Conservation (phyloP, 2,329 filamentous ascomycete species). For the Anthostomella pinea region DNA sequence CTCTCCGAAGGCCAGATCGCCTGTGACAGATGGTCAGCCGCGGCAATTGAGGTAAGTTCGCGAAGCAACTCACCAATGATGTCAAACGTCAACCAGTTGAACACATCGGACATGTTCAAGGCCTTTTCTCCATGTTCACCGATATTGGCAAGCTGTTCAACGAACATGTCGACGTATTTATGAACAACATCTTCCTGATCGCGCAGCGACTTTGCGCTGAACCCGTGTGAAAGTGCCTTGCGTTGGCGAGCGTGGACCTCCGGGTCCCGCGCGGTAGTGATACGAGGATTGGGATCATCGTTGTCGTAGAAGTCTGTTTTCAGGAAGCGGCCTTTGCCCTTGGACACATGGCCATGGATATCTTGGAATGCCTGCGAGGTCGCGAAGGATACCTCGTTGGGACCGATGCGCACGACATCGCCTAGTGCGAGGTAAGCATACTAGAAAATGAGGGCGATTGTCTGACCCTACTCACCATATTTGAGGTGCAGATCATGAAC, state of each 20-base stretch:
- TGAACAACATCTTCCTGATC: conserved; percentile 23
- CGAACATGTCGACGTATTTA: conserved; percentile 18
- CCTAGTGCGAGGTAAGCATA: conserved; percentile 10
- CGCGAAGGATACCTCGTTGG: conserved; percentile 41
- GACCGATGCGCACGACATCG: conserved; percentile 39
- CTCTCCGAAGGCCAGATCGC: conserved; percentile 17
- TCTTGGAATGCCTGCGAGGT: conserved; percentile 35
- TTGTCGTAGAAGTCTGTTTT: conserved; percentile 10
- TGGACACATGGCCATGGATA: conserved; percentile 33
- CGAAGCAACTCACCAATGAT: conserved; percentile 24
- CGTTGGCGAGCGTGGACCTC: conserved; percentile 17
- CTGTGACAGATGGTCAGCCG: conserved; percentile 3
- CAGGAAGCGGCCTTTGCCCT: conserved; percentile 2
- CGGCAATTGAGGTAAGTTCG: background rate
- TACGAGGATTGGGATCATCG: conserved; percentile 13
- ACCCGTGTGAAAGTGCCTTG: conserved; percentile 17
- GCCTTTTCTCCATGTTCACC: conserved; percentile 15
- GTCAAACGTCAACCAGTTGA: conserved; percentile 29
- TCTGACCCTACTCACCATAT: conserved; percentile 12
- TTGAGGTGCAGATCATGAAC: conserved; percentile 14
- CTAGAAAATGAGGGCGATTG: background rate
- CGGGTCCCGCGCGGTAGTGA: conserved; percentile 11
- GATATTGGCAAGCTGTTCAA: conserved; percentile 12
- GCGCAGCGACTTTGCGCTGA: conserved; percentile 17
- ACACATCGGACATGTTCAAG: conserved; percentile 22